These are phyloP conservation scores for Hanseniaspora meyeri DNA, from an alignment of 805 yeast genomes.

Conservation along the genomic window DNA sequence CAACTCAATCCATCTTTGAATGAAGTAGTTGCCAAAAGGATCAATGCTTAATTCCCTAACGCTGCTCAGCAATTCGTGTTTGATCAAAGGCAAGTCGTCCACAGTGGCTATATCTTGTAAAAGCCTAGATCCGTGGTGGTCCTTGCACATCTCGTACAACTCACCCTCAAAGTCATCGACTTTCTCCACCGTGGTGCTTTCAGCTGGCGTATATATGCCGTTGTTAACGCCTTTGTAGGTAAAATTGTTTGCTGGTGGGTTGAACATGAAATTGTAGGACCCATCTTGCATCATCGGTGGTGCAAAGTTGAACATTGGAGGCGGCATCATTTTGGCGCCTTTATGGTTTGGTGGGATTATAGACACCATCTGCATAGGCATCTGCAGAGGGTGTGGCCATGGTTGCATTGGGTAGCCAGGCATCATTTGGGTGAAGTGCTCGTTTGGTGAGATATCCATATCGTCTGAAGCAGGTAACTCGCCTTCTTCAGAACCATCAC, in stretches of 20 bases:
- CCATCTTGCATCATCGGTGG: not conserved
- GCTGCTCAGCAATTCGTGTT: constrained; percentile 64
- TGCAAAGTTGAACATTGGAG: not conserved
- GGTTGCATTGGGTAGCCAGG: not conserved
- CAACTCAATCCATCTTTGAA: constrained; percentile 79
- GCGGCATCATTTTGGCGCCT: not conserved
- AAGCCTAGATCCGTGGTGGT: constrained; percentile 93
- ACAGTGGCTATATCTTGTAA: constrained; percentile 75
- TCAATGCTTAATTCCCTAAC: constrained; percentile 83
- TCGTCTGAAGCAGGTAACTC: not conserved
- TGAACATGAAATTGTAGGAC: not conserved
- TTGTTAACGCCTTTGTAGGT: not conserved
- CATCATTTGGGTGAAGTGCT: not conserved
- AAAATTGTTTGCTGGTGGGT: not conserved
- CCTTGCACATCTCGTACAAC: constrained; percentile 73
- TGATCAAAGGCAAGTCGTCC: constrained; percentile 52
- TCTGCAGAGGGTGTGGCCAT: constrained; percentile 1
- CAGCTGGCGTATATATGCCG: not conserved
- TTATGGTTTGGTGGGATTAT: not conserved
- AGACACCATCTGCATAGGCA: not conserved
- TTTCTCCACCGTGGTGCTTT: not conserved
- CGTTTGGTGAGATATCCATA: not conserved
- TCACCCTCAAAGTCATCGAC: constrained; percentile 54
- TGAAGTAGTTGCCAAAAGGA: constrained; percentile 92
- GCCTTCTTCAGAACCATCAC: not conserved